Base-by-base conservation (phyloP, 257 asterid species). In the Mitragyna speciosa region DNA sequence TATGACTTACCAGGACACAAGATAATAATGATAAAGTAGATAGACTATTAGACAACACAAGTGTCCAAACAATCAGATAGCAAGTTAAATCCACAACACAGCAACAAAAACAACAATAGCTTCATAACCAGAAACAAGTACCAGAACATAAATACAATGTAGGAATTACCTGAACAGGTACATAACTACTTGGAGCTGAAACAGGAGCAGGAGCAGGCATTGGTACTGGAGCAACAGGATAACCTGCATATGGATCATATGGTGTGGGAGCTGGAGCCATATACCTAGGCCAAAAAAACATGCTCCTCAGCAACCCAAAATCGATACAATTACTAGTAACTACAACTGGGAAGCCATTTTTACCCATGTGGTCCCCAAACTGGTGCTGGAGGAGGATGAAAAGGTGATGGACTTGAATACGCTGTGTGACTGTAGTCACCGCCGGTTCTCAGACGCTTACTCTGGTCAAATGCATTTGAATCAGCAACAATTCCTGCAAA, bases 311-410 rank as follows among this genome's bases (percentile, higher is more conserved):
- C 24, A 16, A 43, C 48, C 51, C 24, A 33, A 28, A 78, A 12
- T 36, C 24, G 39, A 72, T 17, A 75, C 22, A 31, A 17, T 31
- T 36, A 59, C 11, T 31, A 11, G 19, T 59, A 77, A 33, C 33
- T 30, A 78, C 39, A 72, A 76, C 39, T 20, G 5, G 4, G 48
- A 73, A 31, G 68, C 31, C 22, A 66, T 45, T 26, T 64, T 52
- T 88, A 96, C 99, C 97, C 99, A 74, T 92, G 98, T 43, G 96
- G 96, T 47, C 88, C 97, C 99, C 99, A 96, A 75, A 90, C 94
- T 82, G 97, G 91, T 54, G 97, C 76, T 8, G 97, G 97, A 36
- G 99, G 98, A 85, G 99, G 95, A 82, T 96, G 99, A 80, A 87
- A 94, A 82, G 98, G 99, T 84, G 98, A 96, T 82, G 99, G 92